A percentile compares a stretch with the other conserved stretches of the same genome.
phyloP scores from a whole-genome alignment of 805 yeast genomes.

The Candida sithepensis region DNA sequence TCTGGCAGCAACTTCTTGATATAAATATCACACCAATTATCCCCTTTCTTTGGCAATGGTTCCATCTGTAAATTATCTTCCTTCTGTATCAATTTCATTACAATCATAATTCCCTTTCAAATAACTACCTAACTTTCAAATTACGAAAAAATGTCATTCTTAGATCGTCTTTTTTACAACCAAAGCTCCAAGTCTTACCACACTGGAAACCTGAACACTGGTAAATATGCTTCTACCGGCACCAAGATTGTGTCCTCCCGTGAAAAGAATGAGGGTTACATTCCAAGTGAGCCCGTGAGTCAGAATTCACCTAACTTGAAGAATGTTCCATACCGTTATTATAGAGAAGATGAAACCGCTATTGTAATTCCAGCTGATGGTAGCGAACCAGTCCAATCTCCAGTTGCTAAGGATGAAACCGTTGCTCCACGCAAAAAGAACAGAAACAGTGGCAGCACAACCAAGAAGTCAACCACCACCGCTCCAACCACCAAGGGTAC shows the following conservation, averaged over 20 bases:
- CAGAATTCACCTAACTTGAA: slow-evolving; percentile 26
- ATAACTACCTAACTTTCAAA: too few species aligned
- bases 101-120: too few species aligned
- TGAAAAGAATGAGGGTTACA: neutral
- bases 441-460: too few species aligned
- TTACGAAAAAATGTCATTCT: slow-evolving; percentile 28
- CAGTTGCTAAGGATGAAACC: neutral
- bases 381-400: neutral
- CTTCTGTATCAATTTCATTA: too few species aligned
- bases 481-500: neutral
- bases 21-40: too few species aligned
- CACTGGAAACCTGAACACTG: slow-evolving; percentile 23
- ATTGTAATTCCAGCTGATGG: slow-evolving; percentile 1
- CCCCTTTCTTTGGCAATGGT: too few species aligned
- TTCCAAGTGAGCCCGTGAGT: slow-evolving; percentile 4
- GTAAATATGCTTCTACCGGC: slow-evolving; percentile 18
- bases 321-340: slow-evolving; percentile 31
- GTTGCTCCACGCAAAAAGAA: neutral
- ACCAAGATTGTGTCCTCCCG: neutral
- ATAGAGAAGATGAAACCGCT: too few species aligned
- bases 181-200: slow-evolving; percentile 17
- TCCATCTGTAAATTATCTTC: too few species aligned
- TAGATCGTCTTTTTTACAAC: slow-evolving; percentile 34
- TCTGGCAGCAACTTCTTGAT: too few species aligned
- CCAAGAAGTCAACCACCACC: neutral